These are phyloP conservation scores for Penicillium paneum DNA, from an alignment of 2,329 filamentous ascomycete species.

Conservation along the genomic window DNA sequence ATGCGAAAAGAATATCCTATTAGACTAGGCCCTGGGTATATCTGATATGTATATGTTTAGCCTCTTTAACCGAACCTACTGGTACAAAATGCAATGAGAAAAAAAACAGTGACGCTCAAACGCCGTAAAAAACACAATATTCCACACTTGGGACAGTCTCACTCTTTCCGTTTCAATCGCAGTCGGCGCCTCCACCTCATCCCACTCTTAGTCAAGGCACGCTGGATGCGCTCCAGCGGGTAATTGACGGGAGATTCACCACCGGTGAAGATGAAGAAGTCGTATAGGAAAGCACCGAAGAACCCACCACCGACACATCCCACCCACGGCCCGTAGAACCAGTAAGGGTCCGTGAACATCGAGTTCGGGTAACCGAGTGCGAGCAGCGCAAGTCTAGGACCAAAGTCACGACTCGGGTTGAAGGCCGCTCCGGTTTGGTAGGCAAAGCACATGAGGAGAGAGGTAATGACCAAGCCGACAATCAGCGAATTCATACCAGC, in stretches of 20 bases:
- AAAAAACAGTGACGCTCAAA: not conserved
- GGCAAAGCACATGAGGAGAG: constrained; percentile 38
- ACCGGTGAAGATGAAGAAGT: constrained; percentile 51
- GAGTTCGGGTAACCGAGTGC: constrained; percentile 46
- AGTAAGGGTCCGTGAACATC: constrained; percentile 45
- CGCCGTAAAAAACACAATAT: not conserved
- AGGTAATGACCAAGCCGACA: constrained; percentile 44
- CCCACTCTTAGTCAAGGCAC: constrained; percentile 46
- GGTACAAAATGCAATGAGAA: not conserved
- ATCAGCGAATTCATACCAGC: constrained; percentile 53
- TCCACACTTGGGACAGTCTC: not conserved
- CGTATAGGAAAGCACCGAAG: constrained; percentile 50
- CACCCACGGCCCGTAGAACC: constrained; percentile 48
- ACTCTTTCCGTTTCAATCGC: constrained; percentile 16
- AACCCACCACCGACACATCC: constrained; percentile 41
- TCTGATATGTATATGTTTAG: not conserved
- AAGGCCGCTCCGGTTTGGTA: constrained; percentile 50
- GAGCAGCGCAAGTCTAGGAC: constrained; percentile 47
- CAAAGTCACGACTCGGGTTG: constrained; percentile 52
- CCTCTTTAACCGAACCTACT: not conserved
- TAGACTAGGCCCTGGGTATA: not conserved
- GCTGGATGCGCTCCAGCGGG: constrained; percentile 43
- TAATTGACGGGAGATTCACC: constrained; percentile 54
- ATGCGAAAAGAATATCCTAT: not conserved
- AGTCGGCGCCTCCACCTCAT: constrained; percentile 31